phyloP scores from a whole-genome alignment of 2,329 filamentous ascomycete genomes.

The Calonectria naviculata region DNA sequence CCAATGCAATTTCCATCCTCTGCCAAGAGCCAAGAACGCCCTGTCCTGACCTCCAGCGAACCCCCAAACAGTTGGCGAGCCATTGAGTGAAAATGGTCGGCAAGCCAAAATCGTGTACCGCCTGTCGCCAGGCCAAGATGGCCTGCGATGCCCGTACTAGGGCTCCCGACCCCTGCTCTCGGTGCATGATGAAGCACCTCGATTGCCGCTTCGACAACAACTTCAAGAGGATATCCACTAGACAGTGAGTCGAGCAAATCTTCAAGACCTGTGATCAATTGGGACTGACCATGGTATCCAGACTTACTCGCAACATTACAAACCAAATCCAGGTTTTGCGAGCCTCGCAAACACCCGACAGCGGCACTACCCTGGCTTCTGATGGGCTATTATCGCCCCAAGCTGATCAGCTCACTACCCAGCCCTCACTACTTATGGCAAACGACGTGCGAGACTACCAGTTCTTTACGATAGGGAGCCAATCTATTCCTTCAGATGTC shows the following conservation, averaged over 20 bases:
- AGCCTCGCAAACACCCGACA: background rate
- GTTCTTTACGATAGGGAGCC: background rate
- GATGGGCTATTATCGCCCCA: background rate
- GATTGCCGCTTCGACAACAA: background rate
- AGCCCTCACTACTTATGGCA: background rate
- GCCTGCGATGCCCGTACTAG: background rate
- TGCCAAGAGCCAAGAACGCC: background rate
- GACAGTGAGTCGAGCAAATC: background rate
- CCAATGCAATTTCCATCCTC: background rate
- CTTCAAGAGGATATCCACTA: background rate
- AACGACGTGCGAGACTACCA: background rate
- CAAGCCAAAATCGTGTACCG: background rate
- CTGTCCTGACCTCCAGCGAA: too few species aligned
- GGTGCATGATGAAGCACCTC: background rate
- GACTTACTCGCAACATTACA: background rate
- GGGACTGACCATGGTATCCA: background rate
- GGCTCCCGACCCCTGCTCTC: conserved; percentile 22
- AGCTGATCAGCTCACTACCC: background rate
- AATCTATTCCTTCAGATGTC: background rate
- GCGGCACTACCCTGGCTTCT: too few species aligned
- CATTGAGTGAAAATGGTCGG: background rate
- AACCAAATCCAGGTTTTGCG: background rate
- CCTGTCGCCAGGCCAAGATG: background rate
- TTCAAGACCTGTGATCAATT: too few species aligned
- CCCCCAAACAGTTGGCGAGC: too few species aligned